Percentiles rank a stretch among this genome's conserved stretches.
phyloP scores from a whole-genome alignment of 352 stramenopile genomes.

The Phytophthora nicotianae region DNA sequence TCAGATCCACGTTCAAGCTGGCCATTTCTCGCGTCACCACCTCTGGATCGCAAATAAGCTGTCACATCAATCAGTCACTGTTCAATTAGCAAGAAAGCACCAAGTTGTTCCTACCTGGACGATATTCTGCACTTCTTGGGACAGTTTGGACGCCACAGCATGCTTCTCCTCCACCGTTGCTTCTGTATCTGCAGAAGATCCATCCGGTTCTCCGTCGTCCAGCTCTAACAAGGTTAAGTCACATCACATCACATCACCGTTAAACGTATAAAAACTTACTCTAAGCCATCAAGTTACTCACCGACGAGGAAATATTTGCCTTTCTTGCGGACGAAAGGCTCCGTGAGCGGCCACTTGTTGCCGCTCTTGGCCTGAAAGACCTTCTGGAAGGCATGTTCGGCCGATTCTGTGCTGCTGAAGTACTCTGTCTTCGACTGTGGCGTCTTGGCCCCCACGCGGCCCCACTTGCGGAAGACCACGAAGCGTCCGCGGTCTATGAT shows the following conservation, averaged over 20 bases:
- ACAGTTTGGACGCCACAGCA: slow-evolving; percentile 31
- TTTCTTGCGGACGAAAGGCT: slow-evolving; percentile 50
- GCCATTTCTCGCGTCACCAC: slow-evolving; percentile 53
- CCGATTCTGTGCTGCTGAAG: slow-evolving; percentile 31
- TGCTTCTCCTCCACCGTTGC: slow-evolving; percentile 41
- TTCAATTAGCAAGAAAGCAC: neutral
- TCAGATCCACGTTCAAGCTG: slow-evolving; percentile 55
- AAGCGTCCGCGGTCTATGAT: slow-evolving; percentile 49
- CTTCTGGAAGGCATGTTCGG: slow-evolving; percentile 50
- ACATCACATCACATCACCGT: slow-evolving; percentile 8
- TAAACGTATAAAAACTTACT: neutral
- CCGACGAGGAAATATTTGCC: slow-evolving; percentile 74
- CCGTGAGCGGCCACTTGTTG: slow-evolving; percentile 62
- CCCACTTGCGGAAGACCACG: slow-evolving; percentile 73
- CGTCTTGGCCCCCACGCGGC: slow-evolving; percentile 61
- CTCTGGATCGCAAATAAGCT: slow-evolving; percentile 62
- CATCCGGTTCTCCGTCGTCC: slow-evolving; percentile 43
- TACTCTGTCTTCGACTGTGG: slow-evolving; percentile 37
- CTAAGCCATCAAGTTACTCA: slow-evolving; percentile 21
- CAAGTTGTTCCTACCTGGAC: slow-evolving; percentile 33
- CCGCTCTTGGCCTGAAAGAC: slow-evolving; percentile 61
- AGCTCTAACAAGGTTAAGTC: slow-evolving; percentile 30
- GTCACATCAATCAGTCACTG: slow-evolving; percentile 8
- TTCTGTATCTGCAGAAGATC: slow-evolving; percentile 17
- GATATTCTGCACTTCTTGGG: slow-evolving; percentile 41